Evolutionary conservation across 371 early-diverging fungal species (phyloP), one percentile per base, ranked within the genome.

Genomic region (Mortierella polycephala): DNA sequence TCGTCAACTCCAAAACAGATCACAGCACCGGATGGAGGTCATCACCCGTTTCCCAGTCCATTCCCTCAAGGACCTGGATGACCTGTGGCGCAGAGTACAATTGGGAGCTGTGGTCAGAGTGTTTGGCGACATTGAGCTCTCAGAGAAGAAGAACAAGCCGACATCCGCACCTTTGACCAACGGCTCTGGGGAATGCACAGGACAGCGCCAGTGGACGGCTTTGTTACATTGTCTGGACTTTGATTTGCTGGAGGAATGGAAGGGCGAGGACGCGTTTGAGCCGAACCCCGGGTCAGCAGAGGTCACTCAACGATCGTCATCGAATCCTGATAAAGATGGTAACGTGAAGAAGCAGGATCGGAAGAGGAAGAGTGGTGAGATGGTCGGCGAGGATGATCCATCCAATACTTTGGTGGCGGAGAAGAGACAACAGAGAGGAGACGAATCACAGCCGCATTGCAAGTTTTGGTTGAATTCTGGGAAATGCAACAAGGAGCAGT

Each of bases 381-480:
- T 64, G 16, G 37, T 21, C 56, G 8, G 64, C 10, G 16, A 30
- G 6, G 21, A 23, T 18, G 12, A 2, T 8, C 5, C 11, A 14
- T 8, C 45, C 4, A n/a, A 55, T 42, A 37, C 14, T 16, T 7
- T 9, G 3, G 69, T 61, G 20, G 59, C 60, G 58, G 67, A 76
- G 61, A 73, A 76, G 49, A 54, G 62, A 13, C 57, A 44, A 6
- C 52, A 60, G 57, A 49, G 62, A 57, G 62, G 82, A 62, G 60
- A 71, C 64, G 45, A 60, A 39, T 45, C 63, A 0, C 79, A 72
- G 49, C 69, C 83, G 41, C 70, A 73, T 46, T 88, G 88, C 67
- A 88, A 86, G 54, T 88, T 84, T 64, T 88, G 88, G 88, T 61
- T 88, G 56, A 88, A 87, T 42, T 83, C 86, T 37, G 85, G 86